Percentiles rank a stretch among this genome's conserved stretches.
Conservation (phyloP, 2,329 filamentous ascomycete genomes). For the Aspergillus tanneri region DNA sequence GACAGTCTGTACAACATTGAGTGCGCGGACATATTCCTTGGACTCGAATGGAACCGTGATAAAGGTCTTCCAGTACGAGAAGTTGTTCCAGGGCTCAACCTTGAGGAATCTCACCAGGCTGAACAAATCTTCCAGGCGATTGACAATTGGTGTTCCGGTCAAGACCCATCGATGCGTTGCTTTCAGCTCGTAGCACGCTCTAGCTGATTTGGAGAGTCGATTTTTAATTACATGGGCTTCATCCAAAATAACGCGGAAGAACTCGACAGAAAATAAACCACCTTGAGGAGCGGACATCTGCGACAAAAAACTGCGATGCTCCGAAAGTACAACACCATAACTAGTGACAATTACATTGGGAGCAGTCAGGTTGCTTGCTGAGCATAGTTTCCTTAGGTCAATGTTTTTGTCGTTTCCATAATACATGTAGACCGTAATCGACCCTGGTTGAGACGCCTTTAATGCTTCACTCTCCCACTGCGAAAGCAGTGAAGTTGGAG, state of each 20-base stretch:
- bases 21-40: constrained; percentile 85
- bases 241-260: constrained; percentile 92
- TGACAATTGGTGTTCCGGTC: constrained; percentile 95
- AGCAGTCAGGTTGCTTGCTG: constrained; percentile 70
- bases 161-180: constrained; percentile 88
- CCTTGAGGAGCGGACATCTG: constrained; percentile 49
- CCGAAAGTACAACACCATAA: constrained; percentile 87
- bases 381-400: constrained; percentile 78
- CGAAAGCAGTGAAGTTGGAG: constrained; percentile 91
- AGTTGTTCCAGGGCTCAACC: constrained; percentile 97
- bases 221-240: constrained; percentile 95
- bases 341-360: constrained; percentile 93
- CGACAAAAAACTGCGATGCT: constrained; percentile 70
- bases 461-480: constrained; percentile 97
- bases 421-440: constrained; percentile 82
- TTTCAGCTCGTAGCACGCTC: constrained; percentile 86
- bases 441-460: constrained; percentile 81
- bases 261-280: constrained; percentile 87
- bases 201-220: constrained; percentile 85
- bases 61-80: constrained; percentile 98
- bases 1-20: constrained; percentile 96
- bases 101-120: constrained; percentile 87
- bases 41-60: constrained; percentile 97
- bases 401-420: constrained; percentile 82
- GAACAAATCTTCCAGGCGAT: constrained; percentile 90